phyloP scores from a whole-genome alignment of 2,329 filamentous ascomycete species.

The Thielaviopsis ethacetica region DNA sequence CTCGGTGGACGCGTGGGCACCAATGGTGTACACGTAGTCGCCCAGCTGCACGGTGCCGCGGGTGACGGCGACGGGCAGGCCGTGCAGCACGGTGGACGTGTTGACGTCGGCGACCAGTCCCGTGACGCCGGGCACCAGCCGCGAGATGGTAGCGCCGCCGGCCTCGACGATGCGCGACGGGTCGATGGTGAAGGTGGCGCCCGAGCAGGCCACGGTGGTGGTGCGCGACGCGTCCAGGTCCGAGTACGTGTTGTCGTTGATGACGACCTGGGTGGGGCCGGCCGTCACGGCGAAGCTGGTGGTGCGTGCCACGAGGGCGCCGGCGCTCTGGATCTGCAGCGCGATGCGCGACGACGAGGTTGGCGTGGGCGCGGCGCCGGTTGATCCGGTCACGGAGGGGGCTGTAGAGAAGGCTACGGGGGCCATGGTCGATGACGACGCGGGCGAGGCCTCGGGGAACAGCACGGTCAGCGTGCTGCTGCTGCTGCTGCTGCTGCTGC shows the following conservation, averaged over 20 bases:
- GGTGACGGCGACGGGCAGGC: slow-evolving; percentile 25
- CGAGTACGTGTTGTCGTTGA: slow-evolving; percentile 29
- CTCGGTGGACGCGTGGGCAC: slow-evolving; percentile 19
- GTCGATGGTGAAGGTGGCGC: slow-evolving; percentile 30
- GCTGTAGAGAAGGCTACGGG: too few species aligned
- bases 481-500: slow-evolving; percentile 9
- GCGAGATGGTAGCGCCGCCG: slow-evolving; percentile 22
- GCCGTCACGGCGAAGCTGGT: slow-evolving; percentile 26
- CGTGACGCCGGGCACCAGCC: slow-evolving; percentile 22
- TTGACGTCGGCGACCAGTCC: slow-evolving; percentile 19
- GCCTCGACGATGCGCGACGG: slow-evolving; percentile 20
- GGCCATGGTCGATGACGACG: background rate
- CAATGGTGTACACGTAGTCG: slow-evolving; percentile 26
- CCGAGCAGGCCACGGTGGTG: slow-evolving; percentile 25
- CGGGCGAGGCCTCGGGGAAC: background rate
- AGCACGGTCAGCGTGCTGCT: background rate
- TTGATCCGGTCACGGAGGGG: too few species aligned
- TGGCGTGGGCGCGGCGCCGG: too few species aligned
- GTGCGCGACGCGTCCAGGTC: slow-evolving; percentile 23
- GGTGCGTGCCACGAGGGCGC: background rate
- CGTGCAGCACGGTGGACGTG: slow-evolving; percentile 23
- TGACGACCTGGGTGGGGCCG: slow-evolving; percentile 28
- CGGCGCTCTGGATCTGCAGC: too few species aligned
- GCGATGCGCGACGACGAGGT: too few species aligned
- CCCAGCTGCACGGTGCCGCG: slow-evolving; percentile 26